phyloP scores from a whole-genome alignment of 2,329 filamentous ascomycete genomes.

The Aspergillus phoenicis region DNA sequence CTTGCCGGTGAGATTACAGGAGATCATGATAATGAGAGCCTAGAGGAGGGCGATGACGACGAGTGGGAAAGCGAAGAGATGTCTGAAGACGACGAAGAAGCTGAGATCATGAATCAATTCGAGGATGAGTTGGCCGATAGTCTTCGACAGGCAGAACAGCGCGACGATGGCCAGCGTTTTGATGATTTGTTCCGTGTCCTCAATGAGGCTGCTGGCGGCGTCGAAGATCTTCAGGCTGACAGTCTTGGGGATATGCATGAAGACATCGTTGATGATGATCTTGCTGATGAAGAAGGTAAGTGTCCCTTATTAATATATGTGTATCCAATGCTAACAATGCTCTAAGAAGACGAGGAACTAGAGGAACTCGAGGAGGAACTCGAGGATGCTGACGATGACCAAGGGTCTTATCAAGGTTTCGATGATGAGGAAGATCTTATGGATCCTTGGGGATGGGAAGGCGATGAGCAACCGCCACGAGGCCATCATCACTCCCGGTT shows the following conservation, averaged over 20 bases:
- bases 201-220: slow-evolving; percentile 44
- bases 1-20: slow-evolving; percentile 59
- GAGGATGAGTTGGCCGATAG: slow-evolving; percentile 45
- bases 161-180: slow-evolving; percentile 46
- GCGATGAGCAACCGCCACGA: slow-evolving; percentile 53
- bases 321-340: slow-evolving; percentile 34
- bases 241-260: slow-evolving; percentile 52
- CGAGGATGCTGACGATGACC: slow-evolving; percentile 49
- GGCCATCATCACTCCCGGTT: slow-evolving; percentile 57
- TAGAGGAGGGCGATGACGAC: slow-evolving; percentile 51
- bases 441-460: slow-evolving; percentile 55
- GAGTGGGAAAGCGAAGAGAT: slow-evolving; percentile 55
- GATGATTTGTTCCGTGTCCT: slow-evolving; percentile 51
- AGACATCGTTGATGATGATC: slow-evolving; percentile 56
- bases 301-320: slow-evolving; percentile 5
- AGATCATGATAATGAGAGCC: slow-evolving; percentile 56
- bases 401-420: slow-evolving; percentile 44
- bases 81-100: slow-evolving; percentile 50
- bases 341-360: slow-evolving; percentile 60
- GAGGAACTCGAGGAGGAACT: slow-evolving; percentile 51
- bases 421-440: slow-evolving; percentile 43
- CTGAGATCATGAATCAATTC: slow-evolving; percentile 48
- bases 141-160: slow-evolving; percentile 42
- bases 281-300: slow-evolving; percentile 60
- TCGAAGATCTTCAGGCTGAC: slow-evolving; percentile 48